Base-by-base conservation (phyloP, 164 flowering plant species). In the Buxus sempervirens region DNA sequence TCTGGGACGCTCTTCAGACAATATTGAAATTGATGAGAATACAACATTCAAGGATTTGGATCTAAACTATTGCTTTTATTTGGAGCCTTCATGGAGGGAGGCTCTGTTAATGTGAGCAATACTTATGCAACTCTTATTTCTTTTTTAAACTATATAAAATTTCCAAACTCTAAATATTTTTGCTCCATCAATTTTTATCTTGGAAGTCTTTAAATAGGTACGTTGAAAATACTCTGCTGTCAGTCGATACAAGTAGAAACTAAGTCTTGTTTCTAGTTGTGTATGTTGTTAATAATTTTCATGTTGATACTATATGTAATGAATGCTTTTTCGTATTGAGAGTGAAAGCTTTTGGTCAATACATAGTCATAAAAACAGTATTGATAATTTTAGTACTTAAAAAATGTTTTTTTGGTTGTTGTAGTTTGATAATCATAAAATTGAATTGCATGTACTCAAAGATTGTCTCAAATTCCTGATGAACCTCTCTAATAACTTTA, bases 21-120 rank as follows among this genome's bases (percentile, higher is more conserved):
- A 93, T 64, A 79, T 91, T 74, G 93, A 96, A 79, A 96, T 96
- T 67, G 99, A 96, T 76, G 98, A 88, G 75, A 90, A 86, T 70
- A 96, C 99, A n/a, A 96, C 82, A 64, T 92, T 96, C 19, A 96
- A 96, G 74, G 99, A 96, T 85, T 82, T 96, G 80, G 99, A 96
- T 82, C 80, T 96, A 26, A 85, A 86, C 78, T 91, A 87, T 77
- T 79, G 81, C 76, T 93, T 93, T 79, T 90, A 85, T 76, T 75
- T 95, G 82, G 99, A 95, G 70, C 97, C 97, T 59, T 84, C 98
- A 60, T 95, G 97, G 99, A 80, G 86, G 54, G 88, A 88, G 54
- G 85, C 84, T 72, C 82, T 95, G 24, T 72, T 95, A 68, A 72
- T 76, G 99, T 95, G 86, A 81, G 91, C 69, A 63, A 48, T 20